Evolutionary conservation across 768 basidiomycete genomes (phyloP).

Genomic region (Tricholoma hemisulphureum): DNA sequence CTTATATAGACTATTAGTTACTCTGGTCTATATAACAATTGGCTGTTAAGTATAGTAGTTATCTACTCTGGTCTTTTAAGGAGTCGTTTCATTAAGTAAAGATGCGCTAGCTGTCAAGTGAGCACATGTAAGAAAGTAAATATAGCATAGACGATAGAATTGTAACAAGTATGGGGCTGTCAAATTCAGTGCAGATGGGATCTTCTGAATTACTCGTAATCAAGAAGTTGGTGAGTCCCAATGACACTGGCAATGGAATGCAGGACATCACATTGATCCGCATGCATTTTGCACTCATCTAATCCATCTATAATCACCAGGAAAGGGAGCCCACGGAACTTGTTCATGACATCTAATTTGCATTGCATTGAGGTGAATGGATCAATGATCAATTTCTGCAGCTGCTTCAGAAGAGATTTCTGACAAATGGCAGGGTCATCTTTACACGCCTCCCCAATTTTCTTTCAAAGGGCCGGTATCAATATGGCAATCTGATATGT

Average conservation of each 20-base stretch:
- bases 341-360: background rate
- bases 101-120: too few relatives aligned
- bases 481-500: slow-evolving; percentile 22
- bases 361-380: slow-evolving; percentile 4
- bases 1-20: too few relatives aligned
- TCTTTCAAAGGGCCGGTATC: background rate
- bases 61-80: too few relatives aligned
- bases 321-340: background rate
- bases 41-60: too few relatives aligned
- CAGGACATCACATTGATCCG: slow-evolving; percentile 13
- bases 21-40: too few relatives aligned
- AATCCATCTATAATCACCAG: slow-evolving; percentile 26
- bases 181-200: background rate
- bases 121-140: too few relatives aligned
- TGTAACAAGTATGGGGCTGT: background rate
- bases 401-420: slow-evolving; percentile 12
- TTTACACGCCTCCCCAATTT: slow-evolving; percentile 10
- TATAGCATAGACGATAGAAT: too few relatives aligned
- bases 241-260: slow-evolving; percentile 4
- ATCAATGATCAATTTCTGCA: slow-evolving; percentile 12
- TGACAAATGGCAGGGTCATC: slow-evolving; percentile 12
- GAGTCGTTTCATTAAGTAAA: too few relatives aligned
- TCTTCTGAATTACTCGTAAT: slow-evolving; percentile 13
- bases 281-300: slow-evolving; percentile 24
- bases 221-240: slow-evolving; percentile 10